Evolutionary conservation across 2,329 filamentous ascomycete species (phyloP).

Genomic region (Ophiocordyceps camponoti-saundersi): DNA sequence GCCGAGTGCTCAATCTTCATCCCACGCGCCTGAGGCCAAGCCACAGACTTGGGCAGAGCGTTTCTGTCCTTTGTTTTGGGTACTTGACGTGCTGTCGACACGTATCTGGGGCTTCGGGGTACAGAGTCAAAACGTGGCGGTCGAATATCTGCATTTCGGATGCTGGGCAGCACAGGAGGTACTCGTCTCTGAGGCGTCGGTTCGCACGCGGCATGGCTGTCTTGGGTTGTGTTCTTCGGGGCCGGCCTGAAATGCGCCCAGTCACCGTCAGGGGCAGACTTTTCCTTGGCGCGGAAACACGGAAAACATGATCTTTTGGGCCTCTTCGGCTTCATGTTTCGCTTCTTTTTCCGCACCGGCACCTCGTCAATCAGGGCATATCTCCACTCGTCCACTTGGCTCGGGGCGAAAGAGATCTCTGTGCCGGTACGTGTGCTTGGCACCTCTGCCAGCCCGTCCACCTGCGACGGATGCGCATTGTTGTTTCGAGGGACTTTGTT

Average conservation of each 20-base stretch:
- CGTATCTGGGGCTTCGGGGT: slow-evolving; percentile 2
- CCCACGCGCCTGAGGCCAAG: not conserved
- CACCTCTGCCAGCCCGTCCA: slow-evolving; percentile 12
- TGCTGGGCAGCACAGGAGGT: slow-evolving; percentile 1
- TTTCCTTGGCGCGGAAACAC: slow-evolving; percentile 10
- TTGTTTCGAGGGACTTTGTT: not conserved
- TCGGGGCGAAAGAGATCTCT: slow-evolving; percentile 14
- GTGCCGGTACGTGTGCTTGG: slow-evolving; percentile 10
- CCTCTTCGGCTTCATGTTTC: slow-evolving; percentile 3
- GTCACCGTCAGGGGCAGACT: slow-evolving; percentile 8
- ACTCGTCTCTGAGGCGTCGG: slow-evolving; percentile 1
- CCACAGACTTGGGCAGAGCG: not conserved
- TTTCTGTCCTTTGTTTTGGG: not conserved
- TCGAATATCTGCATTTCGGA: not conserved
- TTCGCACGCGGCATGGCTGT: not conserved
- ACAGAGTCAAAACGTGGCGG: not conserved
- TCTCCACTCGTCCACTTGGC: slow-evolving; percentile 16
- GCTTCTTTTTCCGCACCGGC: slow-evolving; percentile 7
- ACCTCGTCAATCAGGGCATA: slow-evolving; percentile 15
- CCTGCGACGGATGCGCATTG: slow-evolving; percentile 6
- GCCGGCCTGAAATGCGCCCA: slow-evolving; percentile 8
- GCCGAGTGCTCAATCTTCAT: not conserved
- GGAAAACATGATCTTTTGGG: slow-evolving; percentile 10
- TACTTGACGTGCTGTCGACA: not conserved
- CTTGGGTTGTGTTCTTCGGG: slow-evolving; percentile 1